Conservation (phyloP, 2,329 filamentous ascomycete genomes). For the Sclerotinia spermophila region DNA sequence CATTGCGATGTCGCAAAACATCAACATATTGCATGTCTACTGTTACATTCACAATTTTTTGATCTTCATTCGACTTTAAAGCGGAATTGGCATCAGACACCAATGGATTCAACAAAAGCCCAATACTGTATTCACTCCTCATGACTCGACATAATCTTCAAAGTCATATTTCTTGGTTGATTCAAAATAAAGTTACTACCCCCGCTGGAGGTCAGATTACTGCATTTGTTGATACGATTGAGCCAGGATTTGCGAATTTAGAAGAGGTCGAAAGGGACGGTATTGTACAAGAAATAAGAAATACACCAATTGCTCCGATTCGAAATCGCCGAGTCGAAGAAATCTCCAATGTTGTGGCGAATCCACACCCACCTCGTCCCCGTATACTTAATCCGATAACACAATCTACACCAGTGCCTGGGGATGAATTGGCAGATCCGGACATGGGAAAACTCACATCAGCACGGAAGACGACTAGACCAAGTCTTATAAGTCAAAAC, state of each 20-base stretch:
- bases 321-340: slow-evolving; percentile 21
- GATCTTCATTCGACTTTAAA: not conserved
- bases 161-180: slow-evolving; percentile 37
- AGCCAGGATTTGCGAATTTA: slow-evolving; percentile 10
- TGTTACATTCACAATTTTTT: not conserved
- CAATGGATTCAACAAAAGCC: slow-evolving; percentile 29
- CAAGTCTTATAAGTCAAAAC: slow-evolving; percentile 32
- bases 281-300: slow-evolving; percentile 17
- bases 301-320: slow-evolving; percentile 18
- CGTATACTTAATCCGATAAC: slow-evolving; percentile 23
- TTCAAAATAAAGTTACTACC: slow-evolving; percentile 32
- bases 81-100: slow-evolving; percentile 15
- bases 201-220: slow-evolving; percentile 23
- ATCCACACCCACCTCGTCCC: slow-evolving; percentile 27
- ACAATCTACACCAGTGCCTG: slow-evolving; percentile 19
- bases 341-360: slow-evolving; percentile 28
- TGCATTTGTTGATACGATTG: slow-evolving; percentile 15
- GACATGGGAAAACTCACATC: slow-evolving; percentile 36
- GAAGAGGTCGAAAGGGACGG: slow-evolving; percentile 21
- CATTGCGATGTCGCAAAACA: not conserved
- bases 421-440: slow-evolving; percentile 20
- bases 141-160: slow-evolving; percentile 39
- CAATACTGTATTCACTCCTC: slow-evolving; percentile 27
- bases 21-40: not conserved
- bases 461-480: slow-evolving; percentile 28